These are phyloP conservation scores for Claviceps pazoutovae DNA, from an alignment of 2,329 filamentous ascomycete genomes.

Conservation along the genomic window DNA sequence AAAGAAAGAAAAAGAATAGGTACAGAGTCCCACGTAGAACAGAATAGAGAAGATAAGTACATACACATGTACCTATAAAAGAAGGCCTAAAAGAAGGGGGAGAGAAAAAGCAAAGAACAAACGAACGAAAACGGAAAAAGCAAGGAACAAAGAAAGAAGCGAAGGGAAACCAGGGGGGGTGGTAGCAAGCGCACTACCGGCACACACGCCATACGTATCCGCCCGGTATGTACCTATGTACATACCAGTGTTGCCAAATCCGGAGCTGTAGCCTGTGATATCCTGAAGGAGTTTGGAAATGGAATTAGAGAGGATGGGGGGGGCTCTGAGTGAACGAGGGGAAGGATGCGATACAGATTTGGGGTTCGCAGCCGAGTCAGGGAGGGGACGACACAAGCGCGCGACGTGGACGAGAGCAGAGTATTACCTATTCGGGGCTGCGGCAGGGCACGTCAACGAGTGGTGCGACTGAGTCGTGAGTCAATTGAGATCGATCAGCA, in stretches of 20 bases:
- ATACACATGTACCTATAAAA: not conserved
- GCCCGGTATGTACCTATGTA: too few species aligned
- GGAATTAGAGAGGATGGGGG: not conserved
- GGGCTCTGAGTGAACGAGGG: not conserved
- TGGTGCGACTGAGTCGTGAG: not conserved
- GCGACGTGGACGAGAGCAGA: too few species aligned
- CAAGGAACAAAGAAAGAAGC: not conserved
- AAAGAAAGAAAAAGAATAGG: not conserved
- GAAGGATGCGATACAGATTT: not conserved
- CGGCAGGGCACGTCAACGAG: not conserved
- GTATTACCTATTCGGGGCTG: not conserved
- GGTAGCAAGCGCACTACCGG: not conserved
- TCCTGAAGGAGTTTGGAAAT: not conserved
- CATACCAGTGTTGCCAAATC: not conserved
- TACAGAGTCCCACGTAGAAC: too few species aligned
- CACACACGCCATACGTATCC: too few species aligned
- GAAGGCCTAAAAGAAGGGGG: not conserved
- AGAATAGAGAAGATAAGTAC: too few species aligned
- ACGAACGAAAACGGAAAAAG: not conserved
- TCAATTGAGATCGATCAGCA: not conserved
- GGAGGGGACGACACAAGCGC: too few species aligned
- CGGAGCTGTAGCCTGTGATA: constrained; percentile 10
- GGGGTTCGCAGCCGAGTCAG: too few species aligned
- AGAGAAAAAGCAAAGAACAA: not conserved
- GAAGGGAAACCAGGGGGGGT: not conserved